Percentiles rank a stretch among this genome's conserved stretches.
These are phyloP conservation scores for Tricholoma sp. DNA, from an alignment of 768 basidiomycete species.

Conservation along the genomic window DNA sequence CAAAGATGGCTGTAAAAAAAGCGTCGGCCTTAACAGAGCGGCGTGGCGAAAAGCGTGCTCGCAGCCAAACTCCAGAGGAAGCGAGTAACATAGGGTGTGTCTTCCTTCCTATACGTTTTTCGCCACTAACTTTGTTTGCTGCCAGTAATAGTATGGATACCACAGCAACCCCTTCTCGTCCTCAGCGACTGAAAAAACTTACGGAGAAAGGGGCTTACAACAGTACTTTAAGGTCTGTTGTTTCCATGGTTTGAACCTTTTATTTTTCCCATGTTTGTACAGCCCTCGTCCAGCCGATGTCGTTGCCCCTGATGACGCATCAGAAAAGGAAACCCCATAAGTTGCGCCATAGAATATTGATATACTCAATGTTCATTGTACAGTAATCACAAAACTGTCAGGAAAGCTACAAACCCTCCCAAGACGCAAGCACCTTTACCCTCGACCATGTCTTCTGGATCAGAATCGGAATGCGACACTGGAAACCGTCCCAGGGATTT, in stretches of 20 bases:
- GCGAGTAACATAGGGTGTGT: neutral
- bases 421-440: neutral
- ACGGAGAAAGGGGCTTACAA: neutral
- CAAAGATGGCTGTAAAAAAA: neutral
- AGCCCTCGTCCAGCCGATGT: neutral
- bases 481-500: neutral
- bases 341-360: neutral
- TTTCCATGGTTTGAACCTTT: neutral
- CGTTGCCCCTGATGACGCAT: neutral
- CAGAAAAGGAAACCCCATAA: neutral
- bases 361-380: neutral
- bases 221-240: neutral
- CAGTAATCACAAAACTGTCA: neutral
- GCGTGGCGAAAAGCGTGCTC: neutral
- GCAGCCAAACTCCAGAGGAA: neutral
- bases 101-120: neutral
- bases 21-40: neutral
- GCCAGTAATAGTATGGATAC: neutral
- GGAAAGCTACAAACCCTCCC: neutral
- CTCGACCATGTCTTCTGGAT: neutral
- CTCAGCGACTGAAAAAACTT: neutral
- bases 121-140: neutral
- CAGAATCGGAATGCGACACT: neutral
- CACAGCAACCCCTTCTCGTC: neutral
- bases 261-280: neutral